Conservation (phyloP, 306 rosid genomes). For the Astragalus glycyphyllos region DNA sequence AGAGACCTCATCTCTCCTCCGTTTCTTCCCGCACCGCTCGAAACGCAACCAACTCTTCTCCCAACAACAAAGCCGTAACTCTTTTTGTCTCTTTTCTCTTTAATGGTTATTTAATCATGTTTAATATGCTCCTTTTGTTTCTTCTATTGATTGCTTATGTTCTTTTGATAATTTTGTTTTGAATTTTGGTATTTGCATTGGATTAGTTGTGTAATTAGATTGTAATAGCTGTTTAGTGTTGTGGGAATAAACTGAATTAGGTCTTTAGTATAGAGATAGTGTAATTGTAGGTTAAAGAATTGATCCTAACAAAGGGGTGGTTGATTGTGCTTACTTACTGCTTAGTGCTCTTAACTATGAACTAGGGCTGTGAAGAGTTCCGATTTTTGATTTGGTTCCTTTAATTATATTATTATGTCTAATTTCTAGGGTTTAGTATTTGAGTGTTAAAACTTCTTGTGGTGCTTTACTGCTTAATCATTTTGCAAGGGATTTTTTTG, state of each 20-base stretch:
- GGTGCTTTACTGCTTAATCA: neutral
- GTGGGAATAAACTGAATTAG: neutral
- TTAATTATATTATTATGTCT: neutral
- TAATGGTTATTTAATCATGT: neutral
- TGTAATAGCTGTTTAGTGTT: conserved; percentile 11
- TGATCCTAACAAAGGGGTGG: conserved; percentile 7
- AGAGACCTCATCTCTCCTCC: conserved; percentile 76
- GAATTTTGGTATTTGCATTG: conserved; percentile 12
- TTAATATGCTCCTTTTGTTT: neutral
- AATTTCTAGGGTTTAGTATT: conserved; percentile 10
- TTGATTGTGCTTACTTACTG: conserved; percentile 35
- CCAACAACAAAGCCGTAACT: conserved; percentile 59
- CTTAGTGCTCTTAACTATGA: neutral
- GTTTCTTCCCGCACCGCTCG: conserved; percentile 60
- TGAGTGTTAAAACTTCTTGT: conserved; percentile 4
- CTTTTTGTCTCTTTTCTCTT: neutral
- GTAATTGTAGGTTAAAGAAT: conserved; percentile 6
- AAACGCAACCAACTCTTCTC: conserved; percentile 58
- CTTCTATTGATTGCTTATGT: neutral
- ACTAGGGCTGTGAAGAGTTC: conserved; percentile 10
- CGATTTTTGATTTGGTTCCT: conserved; percentile 1
- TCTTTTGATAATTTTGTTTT: conserved; percentile 5
- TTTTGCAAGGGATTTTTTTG: conserved; percentile 34
- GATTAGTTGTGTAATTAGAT: conserved; percentile 35
- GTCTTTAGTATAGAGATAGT: neutral